Conservation (phyloP, 495 filamentous ascomycete genomes). For the Diplogelasinospora grovesii region DNA sequence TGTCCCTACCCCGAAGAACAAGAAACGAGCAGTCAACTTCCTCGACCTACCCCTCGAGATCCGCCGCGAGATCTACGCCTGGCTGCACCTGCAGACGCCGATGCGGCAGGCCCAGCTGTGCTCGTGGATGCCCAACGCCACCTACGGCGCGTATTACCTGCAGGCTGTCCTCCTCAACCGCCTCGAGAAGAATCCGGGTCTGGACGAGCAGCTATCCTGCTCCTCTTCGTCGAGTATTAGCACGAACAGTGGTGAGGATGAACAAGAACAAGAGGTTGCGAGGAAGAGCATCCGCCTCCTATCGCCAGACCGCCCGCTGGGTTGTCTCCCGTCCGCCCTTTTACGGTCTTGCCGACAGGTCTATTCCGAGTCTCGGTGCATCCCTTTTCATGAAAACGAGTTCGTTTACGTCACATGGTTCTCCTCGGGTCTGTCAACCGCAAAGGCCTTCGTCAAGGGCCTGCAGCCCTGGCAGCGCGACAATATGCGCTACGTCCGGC, state of each 20-base stretch:
- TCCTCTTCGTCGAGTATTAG: too few species aligned
- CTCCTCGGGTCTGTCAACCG: constrained; percentile 25
- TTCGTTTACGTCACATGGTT: constrained; percentile 33
- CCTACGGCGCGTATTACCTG: constrained; percentile 20
- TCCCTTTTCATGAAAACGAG: constrained; percentile 32
- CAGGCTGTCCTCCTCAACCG: constrained; percentile 9
- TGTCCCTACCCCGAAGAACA: too few species aligned
- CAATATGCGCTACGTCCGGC: constrained; percentile 24
- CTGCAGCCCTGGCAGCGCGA: constrained; percentile 26
- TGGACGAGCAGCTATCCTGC: too few species aligned
- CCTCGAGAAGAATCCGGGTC: not conserved
- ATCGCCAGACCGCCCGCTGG: constrained; percentile 22
- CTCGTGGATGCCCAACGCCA: constrained; percentile 25
- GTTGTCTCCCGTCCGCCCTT: constrained; percentile 24
- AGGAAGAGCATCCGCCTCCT: constrained; percentile 11
- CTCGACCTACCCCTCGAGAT: constrained; percentile 29
- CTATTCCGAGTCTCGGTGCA: constrained; percentile 24
- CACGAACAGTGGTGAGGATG: not conserved
- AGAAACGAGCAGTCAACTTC: constrained; percentile 15
- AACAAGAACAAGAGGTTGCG: not conserved
- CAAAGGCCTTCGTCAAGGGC: constrained; percentile 18
- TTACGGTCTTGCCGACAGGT: constrained; percentile 23
- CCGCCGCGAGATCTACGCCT: constrained; percentile 28
- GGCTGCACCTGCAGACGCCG: constrained; percentile 19
- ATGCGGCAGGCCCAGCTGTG: constrained; percentile 40